Evolutionary conservation across 768 basidiomycete species (phyloP).

Genomic region (Lactarius trivialis): DNA sequence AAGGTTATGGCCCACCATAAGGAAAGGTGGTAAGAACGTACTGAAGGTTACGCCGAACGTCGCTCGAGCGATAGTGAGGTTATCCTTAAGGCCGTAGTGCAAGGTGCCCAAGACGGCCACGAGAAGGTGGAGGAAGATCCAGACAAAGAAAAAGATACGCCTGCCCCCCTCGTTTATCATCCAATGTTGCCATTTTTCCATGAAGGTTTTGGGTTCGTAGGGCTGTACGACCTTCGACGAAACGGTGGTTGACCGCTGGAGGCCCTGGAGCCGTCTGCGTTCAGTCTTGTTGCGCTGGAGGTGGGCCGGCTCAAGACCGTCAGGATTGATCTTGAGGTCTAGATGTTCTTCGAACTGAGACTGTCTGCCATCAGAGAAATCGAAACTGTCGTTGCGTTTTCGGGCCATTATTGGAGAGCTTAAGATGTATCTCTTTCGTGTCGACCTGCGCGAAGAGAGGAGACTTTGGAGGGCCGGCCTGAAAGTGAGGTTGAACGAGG

Average conservation of each 20-base stretch:
- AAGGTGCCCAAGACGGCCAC: constrained; percentile 72
- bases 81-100: constrained; percentile 77
- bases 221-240: constrained; percentile 27
- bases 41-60: constrained; percentile 75
- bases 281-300: constrained; percentile 86
- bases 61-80: constrained; percentile 54
- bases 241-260: constrained; percentile 56
- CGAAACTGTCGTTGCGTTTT: constrained; percentile 9
- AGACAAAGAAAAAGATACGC: constrained; percentile 70
- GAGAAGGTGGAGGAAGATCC: constrained; percentile 74
- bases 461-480: constrained; percentile 7
- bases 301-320: constrained; percentile 35
- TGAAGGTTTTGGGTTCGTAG: constrained; percentile 35
- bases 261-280: constrained; percentile 73
- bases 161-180: constrained; percentile 90
- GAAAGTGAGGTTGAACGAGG: background rate
- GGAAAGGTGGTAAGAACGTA: constrained; percentile 31
- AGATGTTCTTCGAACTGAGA: constrained; percentile 19
- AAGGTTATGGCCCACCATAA: background rate
- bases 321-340: constrained; percentile 3
- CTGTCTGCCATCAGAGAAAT: constrained; percentile 19
- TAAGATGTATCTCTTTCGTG: background rate
- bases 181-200: constrained; percentile 62
- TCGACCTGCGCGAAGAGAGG: constrained; percentile 5
- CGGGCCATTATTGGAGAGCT: background rate